These are phyloP conservation scores for Cucumis melo DNA, from an alignment of 306 rosid genomes.

Conservation along the genomic window DNA sequence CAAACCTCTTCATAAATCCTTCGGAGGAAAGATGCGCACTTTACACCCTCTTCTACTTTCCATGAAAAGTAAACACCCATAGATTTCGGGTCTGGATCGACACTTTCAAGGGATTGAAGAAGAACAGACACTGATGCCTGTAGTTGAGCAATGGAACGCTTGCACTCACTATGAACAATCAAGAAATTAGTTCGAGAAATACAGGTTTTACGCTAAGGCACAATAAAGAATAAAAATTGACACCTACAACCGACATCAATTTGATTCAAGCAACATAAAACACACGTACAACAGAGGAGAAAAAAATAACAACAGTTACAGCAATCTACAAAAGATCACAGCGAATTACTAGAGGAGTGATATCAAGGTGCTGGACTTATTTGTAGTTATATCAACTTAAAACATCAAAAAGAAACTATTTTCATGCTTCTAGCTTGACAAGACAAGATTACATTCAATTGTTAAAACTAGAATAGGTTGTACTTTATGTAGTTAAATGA, in stretches of 20 bases:
- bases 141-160: slow-evolving; percentile 44
- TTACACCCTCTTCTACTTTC: slow-evolving; percentile 71
- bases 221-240: not conserved
- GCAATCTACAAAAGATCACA: not conserved
- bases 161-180: slow-evolving; percentile 44
- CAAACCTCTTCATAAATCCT: slow-evolving; percentile 78
- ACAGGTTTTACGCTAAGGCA: not conserved
- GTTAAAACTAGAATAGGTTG: not conserved
- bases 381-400: not conserved
- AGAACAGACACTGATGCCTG: slow-evolving; percentile 72
- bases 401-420: not conserved
- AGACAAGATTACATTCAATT: not conserved
- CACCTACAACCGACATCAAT: not conserved
- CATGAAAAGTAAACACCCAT: slow-evolving; percentile 43
- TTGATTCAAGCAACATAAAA: not conserved
- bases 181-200: slow-evolving; percentile 3
- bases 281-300: not conserved
- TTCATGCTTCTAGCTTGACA: not conserved
- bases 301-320: not conserved
- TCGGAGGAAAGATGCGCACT: slow-evolving; percentile 65
- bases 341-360: not conserved
- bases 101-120: slow-evolving; percentile 65
- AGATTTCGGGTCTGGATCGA: slow-evolving; percentile 20
- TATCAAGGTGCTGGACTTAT: not conserved
- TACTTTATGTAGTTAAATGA: not conserved